Evolutionary conservation across 768 basidiomycete species (phyloP), one percentile per base, ranked within the genome.

Genomic region (Phaffia tasmanica): DNA sequence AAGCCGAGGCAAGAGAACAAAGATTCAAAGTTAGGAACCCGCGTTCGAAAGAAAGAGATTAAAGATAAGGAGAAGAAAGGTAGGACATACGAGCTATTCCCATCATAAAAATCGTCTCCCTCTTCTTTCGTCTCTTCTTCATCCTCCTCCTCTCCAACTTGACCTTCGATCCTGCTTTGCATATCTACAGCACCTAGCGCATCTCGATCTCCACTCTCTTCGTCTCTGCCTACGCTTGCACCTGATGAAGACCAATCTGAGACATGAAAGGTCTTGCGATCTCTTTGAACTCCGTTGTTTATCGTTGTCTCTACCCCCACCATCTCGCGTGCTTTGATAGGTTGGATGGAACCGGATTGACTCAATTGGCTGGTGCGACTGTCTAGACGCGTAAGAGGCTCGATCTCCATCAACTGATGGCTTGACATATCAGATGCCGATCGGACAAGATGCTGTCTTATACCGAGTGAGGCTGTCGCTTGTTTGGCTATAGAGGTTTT

Each of bases 101-200:
- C 51, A 18, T 66, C 65, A 46, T 66, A 30, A 49, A 21, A 16
- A 15, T 48, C 62, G 11, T 32, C 62, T 21, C 53, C 62, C 1
- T 35, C 62, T n/a, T 55, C 32, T 29, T 30, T 29, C 48, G 30
- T 18, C 48, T 62, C 60, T 42, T 35, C 56, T 4, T 49, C 30
- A 3, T 54, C 18, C 16, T 32, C 51, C 16, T 62, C 47, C 30
- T 35, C 27, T 19, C 51, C 30, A 11, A 15, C n/a, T 19, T 30
- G 2, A 30, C 19, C 47, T 29, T 49, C 61, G 19, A 15, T 15
- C 11, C 27, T 49, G 23, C n/a, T 47, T 2, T 18, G 49, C 30
- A 62, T 32, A 48, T 48, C 49, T 48, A 62, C 32, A 21, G 53
- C 50, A 32, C 46, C 55, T 32, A 21, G 23, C n/a, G 35, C 32